Conservation (phyloP, 2,329 filamentous ascomycete genomes). For the Metarhizium guizhouense region DNA sequence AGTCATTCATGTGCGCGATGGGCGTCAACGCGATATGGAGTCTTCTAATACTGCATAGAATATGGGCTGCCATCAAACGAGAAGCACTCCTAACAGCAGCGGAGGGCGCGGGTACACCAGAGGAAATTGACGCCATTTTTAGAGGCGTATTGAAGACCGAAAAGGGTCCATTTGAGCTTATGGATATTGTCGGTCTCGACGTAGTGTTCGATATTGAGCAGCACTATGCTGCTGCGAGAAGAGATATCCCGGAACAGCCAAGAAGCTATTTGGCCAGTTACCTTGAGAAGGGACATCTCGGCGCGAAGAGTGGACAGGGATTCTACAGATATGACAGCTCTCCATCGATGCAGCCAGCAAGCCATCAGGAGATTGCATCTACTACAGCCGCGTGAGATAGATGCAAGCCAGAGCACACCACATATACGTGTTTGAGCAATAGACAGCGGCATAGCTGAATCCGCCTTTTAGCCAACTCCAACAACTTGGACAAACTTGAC, state of each 20-base stretch:
- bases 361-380: neutral
- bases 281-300: slow-evolving; percentile 16
- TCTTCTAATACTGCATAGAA: slow-evolving; percentile 10
- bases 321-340: slow-evolving; percentile 13
- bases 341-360: neutral
- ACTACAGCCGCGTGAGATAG: neutral
- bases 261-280: slow-evolving; percentile 16
- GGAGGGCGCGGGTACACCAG: slow-evolving; percentile 19
- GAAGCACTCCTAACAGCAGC: slow-evolving; percentile 21
- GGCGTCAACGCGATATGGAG: neutral
- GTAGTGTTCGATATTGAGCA: slow-evolving; percentile 22
- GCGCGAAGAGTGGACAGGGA: slow-evolving; percentile 19
- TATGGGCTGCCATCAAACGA: slow-evolving; percentile 24
- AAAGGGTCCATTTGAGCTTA: slow-evolving; percentile 21
- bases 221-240: slow-evolving; percentile 19
- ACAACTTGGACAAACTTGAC: too few relatives aligned
- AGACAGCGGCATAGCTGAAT: neutral
- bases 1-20: neutral
- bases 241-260: slow-evolving; percentile 15
- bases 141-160: slow-evolving; percentile 20
- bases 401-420: neutral
- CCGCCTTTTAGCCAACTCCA: too few relatives aligned
- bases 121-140: slow-evolving; percentile 23
- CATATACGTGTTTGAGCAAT: neutral
- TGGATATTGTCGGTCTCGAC: slow-evolving; percentile 22